Conservation (phyloP, 2,329 filamentous ascomycete genomes). For the Kalaharituber pfeilii region DNA sequence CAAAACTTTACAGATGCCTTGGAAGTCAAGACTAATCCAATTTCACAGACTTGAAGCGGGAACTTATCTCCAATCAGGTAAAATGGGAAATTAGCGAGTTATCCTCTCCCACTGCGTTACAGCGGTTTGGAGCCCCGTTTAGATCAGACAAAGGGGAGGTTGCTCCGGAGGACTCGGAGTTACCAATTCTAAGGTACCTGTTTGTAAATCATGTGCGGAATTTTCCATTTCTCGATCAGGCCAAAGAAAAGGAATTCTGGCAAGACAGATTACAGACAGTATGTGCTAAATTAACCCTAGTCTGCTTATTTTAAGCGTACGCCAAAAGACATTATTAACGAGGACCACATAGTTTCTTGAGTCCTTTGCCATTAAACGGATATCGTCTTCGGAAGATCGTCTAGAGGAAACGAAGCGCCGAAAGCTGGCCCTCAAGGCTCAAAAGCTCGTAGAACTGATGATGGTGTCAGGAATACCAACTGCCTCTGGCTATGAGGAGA, state of each 20-base stretch:
- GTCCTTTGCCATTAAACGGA: slow-evolving; percentile 91
- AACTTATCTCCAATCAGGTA: slow-evolving; percentile 80
- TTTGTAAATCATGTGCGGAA: slow-evolving; percentile 97
- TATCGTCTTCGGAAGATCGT: slow-evolving; percentile 89
- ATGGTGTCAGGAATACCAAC: slow-evolving; percentile 97
- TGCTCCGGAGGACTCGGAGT: slow-evolving; percentile 77
- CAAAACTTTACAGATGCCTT: neutral
- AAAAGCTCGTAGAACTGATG: slow-evolving; percentile 96
- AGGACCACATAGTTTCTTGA: slow-evolving; percentile 58
- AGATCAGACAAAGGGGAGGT: slow-evolving; percentile 84
- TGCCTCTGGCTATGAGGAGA: slow-evolving; percentile 90
- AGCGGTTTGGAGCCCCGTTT: slow-evolving; percentile 90
- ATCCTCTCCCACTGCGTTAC: slow-evolving; percentile 83
- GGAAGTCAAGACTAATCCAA: neutral
- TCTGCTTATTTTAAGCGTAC: neutral
- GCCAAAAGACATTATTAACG: neutral
- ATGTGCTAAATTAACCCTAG: slow-evolving; percentile 13
- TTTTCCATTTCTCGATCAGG: slow-evolving; percentile 93
- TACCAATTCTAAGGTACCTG: slow-evolving; percentile 86
- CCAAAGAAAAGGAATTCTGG: slow-evolving; percentile 98
- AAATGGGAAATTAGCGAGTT: slow-evolving; percentile 80
- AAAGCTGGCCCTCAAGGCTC: slow-evolving; percentile 80
- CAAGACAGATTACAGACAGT: slow-evolving; percentile 93
- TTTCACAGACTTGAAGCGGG: slow-evolving; percentile 69
- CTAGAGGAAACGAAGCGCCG: slow-evolving; percentile 88